Base-by-base conservation (phyloP, 495 filamentous ascomycete species). In the Aspergillus heteromorphus region DNA sequence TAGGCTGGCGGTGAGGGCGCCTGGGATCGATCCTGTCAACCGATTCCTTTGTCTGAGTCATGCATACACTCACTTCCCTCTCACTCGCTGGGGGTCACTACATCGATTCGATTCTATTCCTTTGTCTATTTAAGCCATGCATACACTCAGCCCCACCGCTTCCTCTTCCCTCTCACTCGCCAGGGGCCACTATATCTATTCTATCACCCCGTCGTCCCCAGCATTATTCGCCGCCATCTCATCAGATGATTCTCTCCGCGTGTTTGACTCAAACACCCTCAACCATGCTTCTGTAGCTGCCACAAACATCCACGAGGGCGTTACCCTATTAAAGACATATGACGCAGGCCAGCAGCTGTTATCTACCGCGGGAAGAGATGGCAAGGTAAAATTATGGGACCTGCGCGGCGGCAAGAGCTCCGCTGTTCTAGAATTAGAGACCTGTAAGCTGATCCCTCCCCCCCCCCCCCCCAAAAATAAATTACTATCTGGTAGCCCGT, bases 181-280 rank as follows among this genome's bases (percentile, higher is more conserved):
- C 4, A 53, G 71, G 51, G 71, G 71, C 31, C 76, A 68, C 40
- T 82, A 81, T 65, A 80, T 82, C 55, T 82, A 82, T 59, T 68
- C 71, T 6, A 67, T 81, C 45, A 60, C 72, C 6, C 47, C 70
- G 0, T 66, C 69, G 0, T 65, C 62, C 6, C 59, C 62, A 8
- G 62, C 59, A 6, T 54, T 57, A 5, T 71, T 82, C 48, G 79
- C 77, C 4, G 73, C 74, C 13, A 80, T 82, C 54, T 76, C 78
- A 2, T 82, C 79, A n/a, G 78, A 81, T 65, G 77, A 82, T 65
- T 80, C 79, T 10, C 62, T 82, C 42, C 75, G 78, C 20, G 50
- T 79, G 1, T 69, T 81, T 53, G 74, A 79, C 58, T 68, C 67
- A 19, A 49, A 69, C 17, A 59, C 63, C 45, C 67, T 81, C 31